These are phyloP conservation scores for Brassica carinata DNA, from an alignment of 345 rosid species.

Conservation along the genomic window DNA sequence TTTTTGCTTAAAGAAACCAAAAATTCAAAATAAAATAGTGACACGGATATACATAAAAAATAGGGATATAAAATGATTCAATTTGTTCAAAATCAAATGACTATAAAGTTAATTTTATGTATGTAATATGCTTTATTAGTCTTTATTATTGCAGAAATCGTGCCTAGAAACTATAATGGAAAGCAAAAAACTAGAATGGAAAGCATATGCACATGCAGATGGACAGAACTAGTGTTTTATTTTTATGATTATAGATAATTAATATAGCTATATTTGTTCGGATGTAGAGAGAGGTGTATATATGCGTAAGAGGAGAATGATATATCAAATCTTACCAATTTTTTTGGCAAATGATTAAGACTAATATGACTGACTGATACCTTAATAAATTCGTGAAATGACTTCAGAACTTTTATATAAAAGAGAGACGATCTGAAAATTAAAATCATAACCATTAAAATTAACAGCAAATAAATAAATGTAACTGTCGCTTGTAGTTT, in stretches of 20 bases:
- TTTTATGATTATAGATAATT: not conserved
- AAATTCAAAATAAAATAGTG: not conserved
- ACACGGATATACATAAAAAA: not conserved
- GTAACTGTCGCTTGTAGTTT: not conserved
- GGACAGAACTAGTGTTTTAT: slow-evolving; percentile 13
- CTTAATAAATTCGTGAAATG: not conserved
- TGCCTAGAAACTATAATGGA: slow-evolving; percentile 32
- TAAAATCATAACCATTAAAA: not conserved
- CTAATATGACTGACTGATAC: not conserved
- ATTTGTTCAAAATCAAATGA: slow-evolving; percentile 7
- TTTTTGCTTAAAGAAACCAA: not conserved
- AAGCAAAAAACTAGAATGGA: slow-evolving; percentile 9
- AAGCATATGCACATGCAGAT: slow-evolving; percentile 41
- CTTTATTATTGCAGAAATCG: slow-evolving; percentile 36
- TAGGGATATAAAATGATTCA: not conserved
- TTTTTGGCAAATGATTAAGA: not conserved
- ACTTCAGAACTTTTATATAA: not conserved
- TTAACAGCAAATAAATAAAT: not conserved
- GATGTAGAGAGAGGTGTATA: slow-evolving; percentile 32
- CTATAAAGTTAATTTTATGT: slow-evolving; percentile 19
- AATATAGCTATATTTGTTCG: slow-evolving; percentile 11
- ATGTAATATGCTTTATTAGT: slow-evolving; percentile 23
- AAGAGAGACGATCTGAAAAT: not conserved
- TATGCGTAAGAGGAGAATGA: slow-evolving; percentile 29
- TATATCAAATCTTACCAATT: slow-evolving; percentile 38